These are phyloP conservation scores for Coelastrella sp. DNA, from an alignment of 139 green algal genomes.

Conservation along the genomic window DNA sequence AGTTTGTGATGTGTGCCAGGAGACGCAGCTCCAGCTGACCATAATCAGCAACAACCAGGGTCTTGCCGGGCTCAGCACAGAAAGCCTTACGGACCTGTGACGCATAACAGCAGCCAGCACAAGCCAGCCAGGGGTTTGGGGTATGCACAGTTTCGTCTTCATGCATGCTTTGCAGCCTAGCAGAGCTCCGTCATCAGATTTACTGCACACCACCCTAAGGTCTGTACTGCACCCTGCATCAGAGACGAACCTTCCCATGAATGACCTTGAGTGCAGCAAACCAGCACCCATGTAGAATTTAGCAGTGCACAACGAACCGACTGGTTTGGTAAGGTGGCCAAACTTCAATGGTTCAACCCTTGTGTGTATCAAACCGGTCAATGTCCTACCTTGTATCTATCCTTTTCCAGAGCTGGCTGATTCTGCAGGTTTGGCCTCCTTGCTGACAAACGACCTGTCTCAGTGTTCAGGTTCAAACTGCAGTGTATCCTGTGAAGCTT, in stretches of 20 bases:
- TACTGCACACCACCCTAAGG: too few species aligned
- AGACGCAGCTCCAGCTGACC: conserved; percentile 98
- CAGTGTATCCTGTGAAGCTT: conserved; percentile 87
- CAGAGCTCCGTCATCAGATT: too few species aligned
- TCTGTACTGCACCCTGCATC: too few species aligned
- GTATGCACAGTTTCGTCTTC: too few species aligned
- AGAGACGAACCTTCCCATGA: too few species aligned
- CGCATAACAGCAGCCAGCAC: neutral
- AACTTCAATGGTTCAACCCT: too few species aligned
- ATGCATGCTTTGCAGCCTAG: too few species aligned
- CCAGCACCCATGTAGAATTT: too few species aligned
- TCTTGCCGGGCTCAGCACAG: conserved; percentile 82
- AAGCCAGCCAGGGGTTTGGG: too few species aligned
- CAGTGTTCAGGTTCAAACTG: conserved; percentile 99
- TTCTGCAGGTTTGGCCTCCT: conserved; percentile 98
- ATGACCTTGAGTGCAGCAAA: too few species aligned
- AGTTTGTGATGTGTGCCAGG: conserved; percentile 95
- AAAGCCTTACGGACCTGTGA: conserved; percentile 90
- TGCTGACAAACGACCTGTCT: conserved; percentile 95
- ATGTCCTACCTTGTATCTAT: conserved; percentile 89
- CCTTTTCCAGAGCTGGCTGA: conserved; percentile 98
- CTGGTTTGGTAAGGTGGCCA: too few species aligned
- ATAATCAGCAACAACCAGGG: conserved; percentile 98
- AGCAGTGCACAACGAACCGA: too few species aligned
- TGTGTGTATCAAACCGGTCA: neutral